Percentiles rank a stretch among this genome's conserved stretches.
phyloP scores from a whole-genome alignment of 2,329 filamentous ascomycete species.

The Exophiala aquamarina region DNA sequence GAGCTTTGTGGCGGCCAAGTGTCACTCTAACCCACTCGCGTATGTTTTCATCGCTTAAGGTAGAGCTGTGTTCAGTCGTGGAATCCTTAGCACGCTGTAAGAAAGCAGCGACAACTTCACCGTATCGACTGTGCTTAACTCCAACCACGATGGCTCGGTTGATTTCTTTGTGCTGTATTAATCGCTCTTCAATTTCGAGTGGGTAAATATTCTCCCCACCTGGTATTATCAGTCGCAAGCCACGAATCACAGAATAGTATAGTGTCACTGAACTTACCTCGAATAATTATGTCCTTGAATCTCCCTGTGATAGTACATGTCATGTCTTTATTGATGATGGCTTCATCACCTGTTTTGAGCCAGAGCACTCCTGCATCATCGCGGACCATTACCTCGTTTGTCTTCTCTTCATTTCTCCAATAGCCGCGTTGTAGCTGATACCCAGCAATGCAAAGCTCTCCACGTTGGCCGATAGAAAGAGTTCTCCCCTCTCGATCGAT shows the following conservation, averaged over 20 bases:
- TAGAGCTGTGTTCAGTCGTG: constrained; percentile 32
- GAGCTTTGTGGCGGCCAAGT: constrained; percentile 67
- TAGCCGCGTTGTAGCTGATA: constrained; percentile 68
- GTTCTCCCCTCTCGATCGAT: constrained; percentile 66
- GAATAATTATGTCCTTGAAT: constrained; percentile 78
- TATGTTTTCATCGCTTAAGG: constrained; percentile 52
- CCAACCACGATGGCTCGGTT: constrained; percentile 68
- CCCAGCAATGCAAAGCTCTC: constrained; percentile 75
- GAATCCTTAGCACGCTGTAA: constrained; percentile 38
- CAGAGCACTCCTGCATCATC: constrained; percentile 61
- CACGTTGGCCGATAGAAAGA: constrained; percentile 66
- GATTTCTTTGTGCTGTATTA: constrained; percentile 64
- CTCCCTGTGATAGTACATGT: constrained; percentile 73
- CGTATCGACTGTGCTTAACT: constrained; percentile 68
- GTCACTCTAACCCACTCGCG: constrained; percentile 62
- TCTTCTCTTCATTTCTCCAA: constrained; percentile 71
- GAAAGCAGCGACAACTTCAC: constrained; percentile 71
- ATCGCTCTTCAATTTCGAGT: constrained; percentile 71
- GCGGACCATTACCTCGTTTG: constrained; percentile 67
- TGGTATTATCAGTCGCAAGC: too few species aligned
- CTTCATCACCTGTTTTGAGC: constrained; percentile 65
- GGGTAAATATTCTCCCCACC: constrained; percentile 74
- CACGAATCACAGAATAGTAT: too few species aligned
- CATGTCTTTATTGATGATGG: constrained; percentile 54
- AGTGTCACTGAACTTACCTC: constrained; percentile 52